Percentiles rank a stretch among this genome's conserved stretches.
phyloP scores from a whole-genome alignment of 148 eudicot species.

The Heliamphora exappendiculata region DNA sequence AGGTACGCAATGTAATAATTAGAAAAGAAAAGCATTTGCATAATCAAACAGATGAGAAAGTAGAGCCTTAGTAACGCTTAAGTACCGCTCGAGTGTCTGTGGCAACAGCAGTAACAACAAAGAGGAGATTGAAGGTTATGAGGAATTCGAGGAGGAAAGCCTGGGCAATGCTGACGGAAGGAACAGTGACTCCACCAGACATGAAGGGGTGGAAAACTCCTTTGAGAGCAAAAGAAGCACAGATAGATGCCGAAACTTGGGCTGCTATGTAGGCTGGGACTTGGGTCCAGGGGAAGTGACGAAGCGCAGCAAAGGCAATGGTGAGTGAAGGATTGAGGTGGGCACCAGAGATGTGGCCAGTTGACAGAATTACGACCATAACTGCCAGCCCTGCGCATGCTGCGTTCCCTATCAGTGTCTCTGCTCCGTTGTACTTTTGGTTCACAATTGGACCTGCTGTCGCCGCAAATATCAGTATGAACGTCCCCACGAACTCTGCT shows the following conservation, averaged over 20 bases:
- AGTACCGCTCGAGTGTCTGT: conserved; percentile 92
- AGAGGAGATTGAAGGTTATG: conserved; percentile 86
- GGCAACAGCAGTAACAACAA: conserved; percentile 93
- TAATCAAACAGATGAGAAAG: neutral
- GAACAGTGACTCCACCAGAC: conserved; percentile 90
- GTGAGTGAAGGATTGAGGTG: conserved; percentile 90
- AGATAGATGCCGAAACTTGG: conserved; percentile 79
- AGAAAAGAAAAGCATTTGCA: neutral
- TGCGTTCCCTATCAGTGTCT: conserved; percentile 77
- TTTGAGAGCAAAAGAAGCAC: conserved; percentile 80
- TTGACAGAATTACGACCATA: conserved; percentile 80
- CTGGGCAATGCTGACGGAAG: conserved; percentile 56
- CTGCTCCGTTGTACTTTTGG: conserved; percentile 65
- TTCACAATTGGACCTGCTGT: conserved; percentile 92
- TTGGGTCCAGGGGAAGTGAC: conserved; percentile 93
- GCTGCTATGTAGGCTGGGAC: conserved; percentile 88
- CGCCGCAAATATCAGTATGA: conserved; percentile 84
- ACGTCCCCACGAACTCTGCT: conserved; percentile 94
- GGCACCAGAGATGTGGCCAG: conserved; percentile 95
- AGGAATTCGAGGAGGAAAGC: conserved; percentile 79
- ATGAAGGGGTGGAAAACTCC: conserved; percentile 78
- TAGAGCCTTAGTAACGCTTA: conserved; percentile 1
- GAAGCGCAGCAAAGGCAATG: conserved; percentile 80
- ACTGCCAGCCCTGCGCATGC: conserved; percentile 86
- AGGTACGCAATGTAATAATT: neutral